Conservation (phyloP, 371 early-diverging fungal species). For the Catenaria anguillulae region DNA sequence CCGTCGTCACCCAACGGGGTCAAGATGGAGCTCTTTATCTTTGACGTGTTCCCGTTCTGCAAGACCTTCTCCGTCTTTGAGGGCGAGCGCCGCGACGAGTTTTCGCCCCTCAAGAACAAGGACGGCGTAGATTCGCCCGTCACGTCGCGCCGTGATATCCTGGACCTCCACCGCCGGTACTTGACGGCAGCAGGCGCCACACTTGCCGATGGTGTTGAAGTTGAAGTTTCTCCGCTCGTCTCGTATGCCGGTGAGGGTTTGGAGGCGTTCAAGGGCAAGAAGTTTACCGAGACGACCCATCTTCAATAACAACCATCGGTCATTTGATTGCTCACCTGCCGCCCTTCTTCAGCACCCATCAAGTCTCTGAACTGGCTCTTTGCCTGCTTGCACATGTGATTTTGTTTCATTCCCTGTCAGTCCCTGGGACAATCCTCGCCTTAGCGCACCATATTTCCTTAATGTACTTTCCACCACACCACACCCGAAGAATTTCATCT, state of each 20-base stretch:
- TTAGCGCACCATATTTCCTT: too few species aligned
- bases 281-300: conserved; percentile 12
- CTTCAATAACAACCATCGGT: too few species aligned
- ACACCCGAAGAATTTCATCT: too few species aligned
- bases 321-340: too few species aligned
- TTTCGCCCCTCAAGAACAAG: conserved; percentile 95
- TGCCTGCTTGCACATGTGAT: too few species aligned
- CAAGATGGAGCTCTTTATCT: conserved; percentile 93
- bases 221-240: conserved; percentile 78
- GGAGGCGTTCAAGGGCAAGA: conserved; percentile 44
- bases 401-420: too few species aligned
- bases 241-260: conserved; percentile 88
- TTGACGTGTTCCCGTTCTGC: conserved; percentile 88
- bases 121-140: conserved; percentile 89
- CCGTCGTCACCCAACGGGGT: conserved; percentile 81
- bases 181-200: conserved; percentile 71
- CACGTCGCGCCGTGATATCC: conserved; percentile 75
- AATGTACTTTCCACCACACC: too few species aligned
- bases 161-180: conserved; percentile 70
- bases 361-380: too few species aligned
- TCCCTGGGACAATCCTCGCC: too few species aligned
- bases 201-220: conserved; percentile 22
- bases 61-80: conserved; percentile 77
- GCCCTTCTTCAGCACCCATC: too few species aligned
- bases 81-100: conserved; percentile 80